Percentiles rank a stretch among this genome's conserved stretches.
Conservation (phyloP, 108 stramenopile species). For the Phaeodactylum tricornutum region DNA sequence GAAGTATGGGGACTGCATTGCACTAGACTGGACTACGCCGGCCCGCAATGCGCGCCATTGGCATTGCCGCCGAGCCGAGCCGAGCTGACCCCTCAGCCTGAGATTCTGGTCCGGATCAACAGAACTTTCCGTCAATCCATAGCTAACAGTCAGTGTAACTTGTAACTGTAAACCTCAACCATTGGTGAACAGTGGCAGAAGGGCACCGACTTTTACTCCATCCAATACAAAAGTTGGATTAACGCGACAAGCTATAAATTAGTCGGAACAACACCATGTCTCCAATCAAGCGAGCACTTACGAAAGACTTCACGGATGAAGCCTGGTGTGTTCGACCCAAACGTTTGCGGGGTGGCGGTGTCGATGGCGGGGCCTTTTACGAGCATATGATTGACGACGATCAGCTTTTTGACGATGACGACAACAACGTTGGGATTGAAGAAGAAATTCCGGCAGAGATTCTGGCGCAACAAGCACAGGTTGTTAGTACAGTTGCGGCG, state of each 20-base stretch:
- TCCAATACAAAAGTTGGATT: too few relatives aligned
- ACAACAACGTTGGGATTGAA: too few relatives aligned
- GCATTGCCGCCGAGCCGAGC: too few relatives aligned
- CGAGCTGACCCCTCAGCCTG: too few relatives aligned
- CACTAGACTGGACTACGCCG: too few relatives aligned
- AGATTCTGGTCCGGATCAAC: too few relatives aligned
- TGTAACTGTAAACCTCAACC: background rate
- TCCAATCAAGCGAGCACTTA: slow-evolving; percentile 2
- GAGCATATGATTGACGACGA: slow-evolving; percentile 4
- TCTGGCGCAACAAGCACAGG: background rate
- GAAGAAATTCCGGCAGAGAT: slow-evolving; percentile 10
- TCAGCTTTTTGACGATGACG: slow-evolving; percentile 5
- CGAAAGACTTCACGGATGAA: background rate
- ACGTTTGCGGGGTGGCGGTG: slow-evolving; percentile 48
- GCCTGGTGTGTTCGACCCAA: slow-evolving; percentile 18
- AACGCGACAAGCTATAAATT: background rate
- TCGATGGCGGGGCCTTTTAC: background rate
- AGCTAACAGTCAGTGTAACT: too few relatives aligned
- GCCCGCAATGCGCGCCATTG: too few relatives aligned
- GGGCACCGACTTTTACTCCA: too few relatives aligned
- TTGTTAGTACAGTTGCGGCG: slow-evolving; percentile 7
- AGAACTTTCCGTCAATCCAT: too few relatives aligned
- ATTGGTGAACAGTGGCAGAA: background rate
- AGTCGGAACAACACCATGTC: background rate
- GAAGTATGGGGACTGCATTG: too few relatives aligned